Percentiles rank a stretch among this genome's conserved stretches.
Evolutionary conservation across 306 rosid species (phyloP).

Genomic region (Dalbergia cultrata): DNA sequence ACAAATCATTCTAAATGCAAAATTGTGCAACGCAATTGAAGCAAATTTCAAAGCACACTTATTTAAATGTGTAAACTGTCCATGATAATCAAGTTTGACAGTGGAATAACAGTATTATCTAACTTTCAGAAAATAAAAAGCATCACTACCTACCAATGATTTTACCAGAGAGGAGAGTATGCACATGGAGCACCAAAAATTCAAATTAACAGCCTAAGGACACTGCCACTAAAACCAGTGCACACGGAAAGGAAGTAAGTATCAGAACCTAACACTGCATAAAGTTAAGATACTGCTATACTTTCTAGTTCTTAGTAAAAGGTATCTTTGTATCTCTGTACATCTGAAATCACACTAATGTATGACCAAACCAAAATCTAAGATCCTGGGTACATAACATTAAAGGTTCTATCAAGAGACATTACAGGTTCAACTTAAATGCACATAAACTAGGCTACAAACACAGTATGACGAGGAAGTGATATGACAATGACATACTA

Average conservation of each 20-base stretch:
- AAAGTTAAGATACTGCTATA: constrained; percentile 7
- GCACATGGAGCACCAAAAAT: constrained; percentile 4
- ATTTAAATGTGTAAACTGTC: too few species aligned
- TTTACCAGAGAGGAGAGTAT: constrained; percentile 8
- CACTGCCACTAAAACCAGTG: constrained; percentile 20
- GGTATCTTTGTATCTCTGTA: neutral
- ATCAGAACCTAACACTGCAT: constrained; percentile 33
- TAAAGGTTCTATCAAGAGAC: too few species aligned
- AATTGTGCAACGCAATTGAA: constrained; percentile 15
- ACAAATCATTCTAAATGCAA: constrained; percentile 11
- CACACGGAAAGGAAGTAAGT: constrained; percentile 20
- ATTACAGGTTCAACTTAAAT: neutral
- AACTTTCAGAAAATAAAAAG: too few species aligned
- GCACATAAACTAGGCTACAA: constrained; percentile 3
- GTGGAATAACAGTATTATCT: too few species aligned
- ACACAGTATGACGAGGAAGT: neutral
- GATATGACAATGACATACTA: neutral
- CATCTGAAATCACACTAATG: neutral
- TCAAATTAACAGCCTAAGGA: constrained; percentile 24
- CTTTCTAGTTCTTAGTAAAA: neutral
- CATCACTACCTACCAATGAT: too few species aligned
- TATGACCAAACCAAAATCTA: constrained; percentile 14
- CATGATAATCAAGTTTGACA: too few species aligned
- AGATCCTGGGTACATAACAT: neutral
- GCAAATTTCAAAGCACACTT: neutral